Evolutionary conservation across 1,139 yeast genomes (phyloP).

Genomic region (Meyerozyma guilliermondii): DNA sequence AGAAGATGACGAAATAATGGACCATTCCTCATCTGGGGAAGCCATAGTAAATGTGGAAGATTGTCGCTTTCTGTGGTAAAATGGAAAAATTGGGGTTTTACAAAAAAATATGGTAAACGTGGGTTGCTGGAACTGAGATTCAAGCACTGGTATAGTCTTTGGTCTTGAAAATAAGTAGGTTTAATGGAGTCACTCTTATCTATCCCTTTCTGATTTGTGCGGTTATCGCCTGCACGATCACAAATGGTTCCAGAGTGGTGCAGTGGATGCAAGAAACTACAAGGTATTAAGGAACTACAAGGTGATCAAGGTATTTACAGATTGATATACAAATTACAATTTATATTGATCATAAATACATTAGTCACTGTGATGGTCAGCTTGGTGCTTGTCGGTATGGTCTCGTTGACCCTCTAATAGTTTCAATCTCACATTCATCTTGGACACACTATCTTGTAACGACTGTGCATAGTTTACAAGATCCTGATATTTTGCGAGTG

Average conservation of each 20-base stretch:
- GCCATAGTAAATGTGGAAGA: background rate
- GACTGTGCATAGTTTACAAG: conserved; percentile 30
- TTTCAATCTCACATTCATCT: conserved; percentile 21
- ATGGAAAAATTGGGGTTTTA: background rate
- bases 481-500: conserved; percentile 29
- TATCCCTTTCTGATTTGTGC: conserved; percentile 1
- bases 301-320: too few relatives aligned
- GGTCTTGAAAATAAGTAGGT: background rate
- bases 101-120: background rate
- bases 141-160: background rate
- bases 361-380: background rate
- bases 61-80: too few relatives aligned
- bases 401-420: conserved; percentile 12
- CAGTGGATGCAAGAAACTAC: too few relatives aligned
- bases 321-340: too few relatives aligned
- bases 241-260: background rate
- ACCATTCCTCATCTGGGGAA: conserved; percentile 2
- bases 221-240: background rate
- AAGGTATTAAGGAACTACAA: background rate
- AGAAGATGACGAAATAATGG: conserved; percentile 1
- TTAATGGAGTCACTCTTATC: background rate
- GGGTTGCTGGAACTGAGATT: background rate
- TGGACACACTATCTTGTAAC: conserved; percentile 24
- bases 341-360: background rate
- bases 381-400: background rate